Base-by-base conservation (phyloP, 345 rosid species). In the Salix koriyanagi region DNA sequence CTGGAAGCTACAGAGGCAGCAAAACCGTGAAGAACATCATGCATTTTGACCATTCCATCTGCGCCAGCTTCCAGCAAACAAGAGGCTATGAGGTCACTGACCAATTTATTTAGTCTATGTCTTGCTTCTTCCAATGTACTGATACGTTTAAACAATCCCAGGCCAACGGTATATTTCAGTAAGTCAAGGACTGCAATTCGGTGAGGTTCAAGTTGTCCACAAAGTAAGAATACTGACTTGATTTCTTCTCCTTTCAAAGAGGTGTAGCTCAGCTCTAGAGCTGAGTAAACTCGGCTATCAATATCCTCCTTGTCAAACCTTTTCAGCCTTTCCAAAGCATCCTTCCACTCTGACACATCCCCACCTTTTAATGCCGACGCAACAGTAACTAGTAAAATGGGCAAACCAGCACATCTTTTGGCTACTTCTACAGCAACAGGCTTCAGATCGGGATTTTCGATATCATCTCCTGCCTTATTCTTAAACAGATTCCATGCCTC, bases 1-100 rank as follows among this genome's bases (percentile, higher is more conserved):
- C 34, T 65, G 12, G 75, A 23, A 28, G 80, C 82, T 1, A 81
- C 74, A 4, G 78, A 66, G 3, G 46, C 3, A 2, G 86, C 84
- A 7, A 70, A 71, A 14, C 34, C 12, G 39, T 10, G 71, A 19
- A 83, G 69, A 14, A 79, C 42, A n/a, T 81, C 79, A 58, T 83
- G 86, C 76, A 86, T 81, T 46, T 64, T 79, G 30, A 81, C 68
- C 1, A 0, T 1, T 10, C 36, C 32, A n/a, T 15, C 56, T 1
- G 44, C 39, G 9, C 11, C 41, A 70, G 54, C 18, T 3, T 74
- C 70, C n/a, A 70, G 32, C 68, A 85, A 70, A 70, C 79, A 75
- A 48, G 66, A 50, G 11, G 67, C 50, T 60, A 72, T 82, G 44
- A 85, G 83, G 61, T 16, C 65, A 25, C 42, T 25, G 6, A 81